phyloP scores from a whole-genome alignment of 768 basidiomycete species.

The Rhizopogon vinicolor region DNA sequence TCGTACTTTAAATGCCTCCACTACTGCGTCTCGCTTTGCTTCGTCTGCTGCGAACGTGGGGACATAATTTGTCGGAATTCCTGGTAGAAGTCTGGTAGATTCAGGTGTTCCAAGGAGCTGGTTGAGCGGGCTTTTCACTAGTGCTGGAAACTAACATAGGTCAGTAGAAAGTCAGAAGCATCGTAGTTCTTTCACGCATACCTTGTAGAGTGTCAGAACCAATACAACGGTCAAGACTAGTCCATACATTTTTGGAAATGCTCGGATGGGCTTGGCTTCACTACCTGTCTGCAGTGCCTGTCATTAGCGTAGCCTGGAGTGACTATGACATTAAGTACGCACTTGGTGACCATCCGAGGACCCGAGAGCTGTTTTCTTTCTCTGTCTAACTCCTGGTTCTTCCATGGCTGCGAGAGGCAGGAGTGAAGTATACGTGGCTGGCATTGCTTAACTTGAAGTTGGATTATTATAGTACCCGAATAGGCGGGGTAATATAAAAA shows the following conservation, averaged over 20 bases:
- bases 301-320: neutral
- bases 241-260: constrained; percentile 8
- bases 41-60: constrained; percentile 48
- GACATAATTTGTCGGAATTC: constrained; percentile 12
- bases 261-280: neutral
- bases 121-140: constrained; percentile 3
- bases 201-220: constrained; percentile 15
- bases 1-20: constrained; percentile 74
- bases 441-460: neutral
- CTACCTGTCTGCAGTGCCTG: constrained; percentile 4
- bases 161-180: neutral
- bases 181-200: constrained; percentile 2
- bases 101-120: constrained; percentile 3
- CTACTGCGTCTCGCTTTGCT: constrained; percentile 62
- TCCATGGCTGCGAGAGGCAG: constrained; percentile 5
- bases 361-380: constrained; percentile 7
- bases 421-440: neutral
- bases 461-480: too few species aligned
- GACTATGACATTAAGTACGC: neutral
- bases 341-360: constrained; percentile 6
- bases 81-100: constrained; percentile 7
- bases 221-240: neutral
- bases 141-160: constrained; percentile 11
- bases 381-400: constrained; percentile 17
- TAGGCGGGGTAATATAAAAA: neutral